Base-by-base conservation (phyloP, 768 basidiomycete species). In the Paxillus ammoniavirescens region DNA sequence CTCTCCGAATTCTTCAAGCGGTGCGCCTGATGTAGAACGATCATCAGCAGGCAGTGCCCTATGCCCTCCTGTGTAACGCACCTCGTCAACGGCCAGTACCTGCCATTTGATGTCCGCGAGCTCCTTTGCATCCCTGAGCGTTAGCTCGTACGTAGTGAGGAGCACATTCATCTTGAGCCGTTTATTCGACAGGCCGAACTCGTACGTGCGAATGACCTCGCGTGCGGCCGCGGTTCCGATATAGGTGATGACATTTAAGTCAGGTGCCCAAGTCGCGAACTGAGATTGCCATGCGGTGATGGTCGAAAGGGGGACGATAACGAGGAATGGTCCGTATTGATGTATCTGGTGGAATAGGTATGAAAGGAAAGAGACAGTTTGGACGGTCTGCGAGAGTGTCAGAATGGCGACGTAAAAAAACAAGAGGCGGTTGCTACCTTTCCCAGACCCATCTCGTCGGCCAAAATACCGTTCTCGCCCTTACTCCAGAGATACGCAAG, bases 361-460 rank as follows among this genome's bases (percentile, higher is more conserved):
- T 2, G 93, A 94, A 23, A 99, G 79, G 75, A 95, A 96, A 0
- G 94, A 73, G 10, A 98, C 96, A 0, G 95, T 95, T 77, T 99
- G 97, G 7, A 99, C 95, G 17, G 91, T 93, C 89, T 93, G 56
- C 2, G 36, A 10, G 40, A 14, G 10, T 14, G 49, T 64, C 47
- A 63, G 54, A n/a, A 54, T 17, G 53, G 59, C 42, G 21, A 59
- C 35, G 5, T 0, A 35, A 45, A 54, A 15, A 26, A 26, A 26
- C 15, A 52, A 28, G 9, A n/a, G 31, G 8, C 7, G 26, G 17
- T 61, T 49, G 56, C 43, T 57, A 89, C 82, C 83, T 99, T 99
- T 50, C 97, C 97, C 23, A 99, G 87, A 68, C 97, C 97, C 97
- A 98, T 99, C 80, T 99, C 97, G 65, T 99, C 97, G 1, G 97